phyloP scores from a whole-genome alignment of 2,329 filamentous ascomycete genomes.

The Alternaria longipes region DNA sequence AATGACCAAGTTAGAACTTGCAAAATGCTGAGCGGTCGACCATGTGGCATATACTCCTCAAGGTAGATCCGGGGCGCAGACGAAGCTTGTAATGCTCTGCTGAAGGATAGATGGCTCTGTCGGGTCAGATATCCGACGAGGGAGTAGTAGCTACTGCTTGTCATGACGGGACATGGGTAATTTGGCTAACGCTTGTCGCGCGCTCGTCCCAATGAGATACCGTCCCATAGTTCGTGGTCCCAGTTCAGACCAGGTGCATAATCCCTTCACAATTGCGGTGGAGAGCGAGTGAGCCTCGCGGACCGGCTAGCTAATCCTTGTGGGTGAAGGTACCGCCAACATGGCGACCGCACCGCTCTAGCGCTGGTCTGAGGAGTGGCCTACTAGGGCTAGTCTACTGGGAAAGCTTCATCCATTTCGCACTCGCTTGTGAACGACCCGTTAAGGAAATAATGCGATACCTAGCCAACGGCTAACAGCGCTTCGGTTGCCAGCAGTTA shows the following conservation, averaged over 20 bases:
- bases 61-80: constrained; percentile 44
- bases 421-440: constrained; percentile 23
- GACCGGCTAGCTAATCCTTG: constrained; percentile 41
- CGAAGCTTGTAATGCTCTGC: constrained; percentile 35
- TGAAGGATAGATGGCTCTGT: constrained; percentile 35
- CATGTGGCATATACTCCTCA: constrained; percentile 20
- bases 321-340: constrained; percentile 38
- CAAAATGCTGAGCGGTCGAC: constrained; percentile 21
- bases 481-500: constrained; percentile 27
- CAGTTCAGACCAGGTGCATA: constrained; percentile 45
- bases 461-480: constrained; percentile 21
- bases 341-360: constrained; percentile 43
- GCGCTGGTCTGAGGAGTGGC: constrained; percentile 37
- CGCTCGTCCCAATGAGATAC: constrained; percentile 37
- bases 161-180: constrained; percentile 30
- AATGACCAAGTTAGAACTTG: constrained; percentile 40
- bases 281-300: constrained; percentile 48
- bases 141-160: constrained; percentile 26
- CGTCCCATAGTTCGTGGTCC: constrained; percentile 34
- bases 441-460: constrained; percentile 25
- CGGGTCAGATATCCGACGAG: constrained; percentile 26
- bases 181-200: constrained; percentile 38
- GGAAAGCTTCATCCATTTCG: constrained; percentile 30
- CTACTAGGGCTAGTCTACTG: constrained; percentile 34
- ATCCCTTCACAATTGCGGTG: constrained; percentile 47